These are phyloP conservation scores for Penicillium samsonianum DNA, from an alignment of 495 filamentous ascomycete species.

Conservation along the genomic window DNA sequence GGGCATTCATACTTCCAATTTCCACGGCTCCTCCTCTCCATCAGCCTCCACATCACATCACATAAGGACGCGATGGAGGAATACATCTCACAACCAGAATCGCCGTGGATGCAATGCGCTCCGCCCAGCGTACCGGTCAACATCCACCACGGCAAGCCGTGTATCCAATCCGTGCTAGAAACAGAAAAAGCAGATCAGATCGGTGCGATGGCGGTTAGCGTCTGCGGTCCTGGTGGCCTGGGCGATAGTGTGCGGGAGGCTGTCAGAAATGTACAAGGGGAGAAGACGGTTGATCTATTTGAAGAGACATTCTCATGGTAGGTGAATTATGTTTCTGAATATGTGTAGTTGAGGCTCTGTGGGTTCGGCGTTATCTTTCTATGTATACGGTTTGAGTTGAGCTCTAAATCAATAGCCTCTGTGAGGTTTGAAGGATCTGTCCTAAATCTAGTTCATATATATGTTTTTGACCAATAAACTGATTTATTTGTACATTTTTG, in stretches of 20 bases:
- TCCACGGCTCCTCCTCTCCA: constrained; percentile 34
- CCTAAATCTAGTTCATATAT: neutral
- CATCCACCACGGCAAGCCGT: constrained; percentile 38
- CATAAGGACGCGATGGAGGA: constrained; percentile 32
- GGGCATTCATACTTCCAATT: constrained; percentile 36
- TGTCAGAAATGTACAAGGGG: constrained; percentile 38
- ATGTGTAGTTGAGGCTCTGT: neutral
- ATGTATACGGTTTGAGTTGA: neutral
- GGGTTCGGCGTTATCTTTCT: neutral
- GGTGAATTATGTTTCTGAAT: constrained; percentile 12
- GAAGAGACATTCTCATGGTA: constrained; percentile 51
- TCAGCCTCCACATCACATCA: constrained; percentile 40
- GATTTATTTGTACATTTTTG: too few species aligned
- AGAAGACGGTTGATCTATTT: constrained; percentile 42
- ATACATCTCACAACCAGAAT: constrained; percentile 25
- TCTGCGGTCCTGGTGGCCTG: constrained; percentile 46
- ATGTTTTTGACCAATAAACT: neutral
- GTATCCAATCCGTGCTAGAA: constrained; percentile 35
- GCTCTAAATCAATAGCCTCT: neutral
- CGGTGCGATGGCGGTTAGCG: constrained; percentile 48
- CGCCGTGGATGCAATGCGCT: constrained; percentile 36
- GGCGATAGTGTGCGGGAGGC: constrained; percentile 47
- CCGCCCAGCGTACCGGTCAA: constrained; percentile 34
- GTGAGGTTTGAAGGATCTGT: neutral
- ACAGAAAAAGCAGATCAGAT: constrained; percentile 40